Percentiles rank a stretch among this genome's conserved stretches.
Conservation (phyloP, 2,329 filamentous ascomycete species). For the Trichoderma breve region DNA sequence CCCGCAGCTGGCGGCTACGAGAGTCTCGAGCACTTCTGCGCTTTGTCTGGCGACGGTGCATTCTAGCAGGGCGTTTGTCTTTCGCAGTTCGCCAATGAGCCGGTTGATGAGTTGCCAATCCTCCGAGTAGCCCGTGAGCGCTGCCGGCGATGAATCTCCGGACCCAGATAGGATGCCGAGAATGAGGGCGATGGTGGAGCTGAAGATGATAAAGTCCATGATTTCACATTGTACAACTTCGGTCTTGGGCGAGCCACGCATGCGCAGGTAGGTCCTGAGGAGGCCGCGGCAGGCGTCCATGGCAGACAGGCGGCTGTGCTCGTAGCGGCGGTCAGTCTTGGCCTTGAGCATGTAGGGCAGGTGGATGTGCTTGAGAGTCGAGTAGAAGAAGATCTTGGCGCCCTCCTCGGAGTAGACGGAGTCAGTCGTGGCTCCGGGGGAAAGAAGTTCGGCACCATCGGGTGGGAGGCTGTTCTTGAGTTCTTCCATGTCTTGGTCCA, state of each 20-base stretch:
- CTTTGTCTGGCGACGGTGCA: conserved; percentile 19
- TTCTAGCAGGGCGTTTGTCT: conserved; percentile 9
- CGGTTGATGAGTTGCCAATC: conserved; percentile 13
- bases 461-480: conserved; percentile 20
- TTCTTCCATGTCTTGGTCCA: conserved; percentile 41
- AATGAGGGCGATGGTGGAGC: conserved; percentile 42
- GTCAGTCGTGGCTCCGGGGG: neutral
- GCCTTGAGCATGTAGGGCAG: conserved; percentile 46
- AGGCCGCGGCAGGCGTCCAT: conserved; percentile 43
- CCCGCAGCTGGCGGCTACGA: neutral
- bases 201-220: conserved; percentile 48
- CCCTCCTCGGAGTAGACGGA: conserved; percentile 28
- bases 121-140: neutral
- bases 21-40: conserved; percentile 17
- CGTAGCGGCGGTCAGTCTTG: conserved; percentile 35
- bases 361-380: conserved; percentile 41
- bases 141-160: neutral
- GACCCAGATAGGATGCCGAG: conserved; percentile 38
- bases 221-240: conserved; percentile 38
- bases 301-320: conserved; percentile 38
- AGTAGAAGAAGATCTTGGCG: conserved; percentile 40
- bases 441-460: conserved; percentile 14
- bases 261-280: conserved; percentile 35
- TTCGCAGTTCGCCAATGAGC: conserved; percentile 6
- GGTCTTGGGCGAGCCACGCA: conserved; percentile 26